phyloP scores from a whole-genome alignment of 2,329 filamentous ascomycete species.

The Exutisphaerella laricina region DNA sequence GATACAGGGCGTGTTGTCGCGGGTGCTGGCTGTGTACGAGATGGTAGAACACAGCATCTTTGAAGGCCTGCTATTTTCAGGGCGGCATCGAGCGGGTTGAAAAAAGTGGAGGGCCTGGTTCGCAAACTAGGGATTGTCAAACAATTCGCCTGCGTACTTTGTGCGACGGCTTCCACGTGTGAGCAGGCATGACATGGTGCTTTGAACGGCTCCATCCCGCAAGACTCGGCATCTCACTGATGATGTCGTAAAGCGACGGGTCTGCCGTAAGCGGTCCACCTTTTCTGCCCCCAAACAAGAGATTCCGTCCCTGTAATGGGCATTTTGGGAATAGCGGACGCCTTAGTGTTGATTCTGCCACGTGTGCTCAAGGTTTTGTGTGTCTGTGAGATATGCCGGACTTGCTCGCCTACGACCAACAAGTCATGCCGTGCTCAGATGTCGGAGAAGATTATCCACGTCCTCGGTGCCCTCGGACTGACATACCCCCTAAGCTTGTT shows the following conservation, averaged over 20 bases:
- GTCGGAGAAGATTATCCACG: constrained; percentile 9
- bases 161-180: constrained; percentile 3
- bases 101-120: neutral
- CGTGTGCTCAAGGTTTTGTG: neutral
- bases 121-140: neutral
- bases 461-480: constrained; percentile 11
- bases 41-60: neutral
- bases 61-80: neutral
- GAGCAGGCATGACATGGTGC: neutral
- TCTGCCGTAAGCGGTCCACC: neutral
- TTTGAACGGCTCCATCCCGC: neutral
- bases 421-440: constrained; percentile 18
- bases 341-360: neutral
- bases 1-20: neutral
- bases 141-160: neutral
- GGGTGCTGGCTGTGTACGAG: neutral
- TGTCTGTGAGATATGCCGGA: constrained; percentile 12
- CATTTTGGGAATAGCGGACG: neutral
- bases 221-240: neutral
- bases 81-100: neutral
- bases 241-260: neutral
- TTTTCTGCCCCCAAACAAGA: neutral
- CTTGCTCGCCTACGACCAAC: constrained; percentile 15
- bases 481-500: constrained; percentile 11
- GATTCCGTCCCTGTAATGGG: neutral